Evolutionary conservation across 2,329 filamentous ascomycete genomes (phyloP).

Genomic region (Sclerotinia subarctica): DNA sequence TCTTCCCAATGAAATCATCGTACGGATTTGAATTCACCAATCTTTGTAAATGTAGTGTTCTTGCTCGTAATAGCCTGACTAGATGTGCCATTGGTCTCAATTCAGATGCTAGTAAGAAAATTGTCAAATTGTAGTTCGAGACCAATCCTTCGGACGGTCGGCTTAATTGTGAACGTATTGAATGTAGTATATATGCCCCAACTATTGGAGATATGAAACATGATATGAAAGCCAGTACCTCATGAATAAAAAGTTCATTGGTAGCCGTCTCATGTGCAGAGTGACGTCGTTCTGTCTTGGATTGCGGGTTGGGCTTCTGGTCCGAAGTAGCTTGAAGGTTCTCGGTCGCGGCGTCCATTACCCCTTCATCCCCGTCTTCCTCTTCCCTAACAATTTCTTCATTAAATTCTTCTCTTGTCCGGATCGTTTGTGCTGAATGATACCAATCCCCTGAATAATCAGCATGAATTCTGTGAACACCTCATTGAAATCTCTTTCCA

Average conservation of each 20-base stretch:
- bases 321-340: constrained; percentile 31
- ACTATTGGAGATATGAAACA: constrained; percentile 77
- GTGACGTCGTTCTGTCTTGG: constrained; percentile 28
- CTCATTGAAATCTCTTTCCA: neutral
- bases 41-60: constrained; percentile 78
- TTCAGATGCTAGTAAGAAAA: constrained; percentile 86
- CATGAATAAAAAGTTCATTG: constrained; percentile 69
- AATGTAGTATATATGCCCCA: constrained; percentile 80
- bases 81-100: constrained; percentile 78
- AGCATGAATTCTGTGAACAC: neutral
- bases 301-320: constrained; percentile 23
- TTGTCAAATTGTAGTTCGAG: constrained; percentile 87
- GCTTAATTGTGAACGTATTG: constrained; percentile 75
- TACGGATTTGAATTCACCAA: constrained; percentile 58
- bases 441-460: constrained; percentile 63
- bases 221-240: constrained; percentile 68
- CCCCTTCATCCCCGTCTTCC: constrained; percentile 46
- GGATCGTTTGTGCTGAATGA: constrained; percentile 63
- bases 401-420: constrained; percentile 49
- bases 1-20: constrained; percentile 34
- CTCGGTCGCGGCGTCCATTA: constrained; percentile 32
- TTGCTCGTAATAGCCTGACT: constrained; percentile 72
- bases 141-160: constrained; percentile 82
- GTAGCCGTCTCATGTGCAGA: constrained; percentile 43
- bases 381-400: constrained; percentile 40